Base-by-base conservation (phyloP, 805 yeast genomes). In the Grigorovia humatica region DNA sequence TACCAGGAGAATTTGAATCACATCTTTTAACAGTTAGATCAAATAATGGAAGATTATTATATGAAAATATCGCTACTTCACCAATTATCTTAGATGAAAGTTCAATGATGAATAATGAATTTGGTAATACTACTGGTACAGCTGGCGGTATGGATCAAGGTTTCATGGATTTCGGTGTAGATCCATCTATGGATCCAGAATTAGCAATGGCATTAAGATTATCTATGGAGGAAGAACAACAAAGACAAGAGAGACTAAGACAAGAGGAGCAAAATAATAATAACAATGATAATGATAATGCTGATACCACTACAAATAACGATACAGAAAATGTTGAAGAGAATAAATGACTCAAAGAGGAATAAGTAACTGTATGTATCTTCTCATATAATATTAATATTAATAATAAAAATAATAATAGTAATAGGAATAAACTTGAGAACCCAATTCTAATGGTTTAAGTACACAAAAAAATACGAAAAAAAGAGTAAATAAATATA, bases 171-270 rank as follows among this genome's bases (percentile, higher is more conserved):
- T 76, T 83, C 62, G 85, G 83, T 49, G 80, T 79, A 43, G 98
- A 91, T 69, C 91, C 96, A 35, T 82, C 82, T 58, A 85, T 88
- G 81, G 99, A 93, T 62, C 98, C 98, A 35, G 99, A 93, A 70
- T 79, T 93, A 65, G 99, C 98, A 0, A 76, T 93, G 75, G 99
- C 98, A 0, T 78, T 93, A 62, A 82, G 98, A 65, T 75, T 93
- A 68, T 91, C 98, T 0, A 75, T 93, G 62, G 98, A 93, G 65
- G 99, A 93, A 65, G 98, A 91, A 66, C 86, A 84, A 61, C 83
- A 87, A 49, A 81, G 98, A 72, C 96, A 88, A 65, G 96, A 87
- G 57, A 78, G 90, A 64, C 82, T 81, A 59, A 75, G 79, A 35
- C 68, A 65, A 48, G 56, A 61, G 45, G 62, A 60, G 50, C 20